These are phyloP conservation scores for Sequoia sempervirens DNA, from an alignment of 75 land plant species.

Conservation along the genomic window DNA sequence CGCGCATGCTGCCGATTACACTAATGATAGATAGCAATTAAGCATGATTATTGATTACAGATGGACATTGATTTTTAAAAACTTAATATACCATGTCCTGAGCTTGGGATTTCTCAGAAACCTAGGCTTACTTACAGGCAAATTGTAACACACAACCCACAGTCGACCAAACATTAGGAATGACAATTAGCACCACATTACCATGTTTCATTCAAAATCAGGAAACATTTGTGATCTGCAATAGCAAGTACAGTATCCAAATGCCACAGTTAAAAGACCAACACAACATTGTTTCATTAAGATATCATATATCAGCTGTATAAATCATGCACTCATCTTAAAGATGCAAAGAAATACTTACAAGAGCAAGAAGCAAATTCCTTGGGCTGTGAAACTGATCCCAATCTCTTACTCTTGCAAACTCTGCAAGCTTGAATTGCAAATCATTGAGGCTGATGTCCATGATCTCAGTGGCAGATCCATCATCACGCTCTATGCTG, in stretches of 20 bases:
- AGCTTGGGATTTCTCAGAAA: neutral
- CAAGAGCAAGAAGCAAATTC: slow-evolving; percentile 71
- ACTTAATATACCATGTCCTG: neutral
- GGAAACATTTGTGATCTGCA: neutral
- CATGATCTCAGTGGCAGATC: neutral
- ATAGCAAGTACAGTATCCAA: neutral
- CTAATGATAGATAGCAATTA: too few species aligned
- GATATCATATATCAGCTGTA: neutral
- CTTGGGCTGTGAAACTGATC: slow-evolving; percentile 77
- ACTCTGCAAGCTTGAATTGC: slow-evolving; percentile 43
- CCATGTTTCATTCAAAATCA: neutral
- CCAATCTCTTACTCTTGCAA: slow-evolving; percentile 73
- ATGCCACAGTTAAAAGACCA: neutral
- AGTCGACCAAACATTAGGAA: neutral
- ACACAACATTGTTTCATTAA: neutral
- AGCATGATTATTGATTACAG: too few species aligned
- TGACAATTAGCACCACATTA: neutral
- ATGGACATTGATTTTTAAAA: too few species aligned
- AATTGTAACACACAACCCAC: neutral
- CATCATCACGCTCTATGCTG: neutral
- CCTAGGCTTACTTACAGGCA: neutral
- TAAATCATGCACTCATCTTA: neutral
- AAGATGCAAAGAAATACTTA: slow-evolving; percentile 13
- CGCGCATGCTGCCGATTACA: too few species aligned
- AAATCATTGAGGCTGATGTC: slow-evolving; percentile 37